A percentile compares a stretch with the other conserved stretches of the same genome.
Evolutionary conservation across 177 flowering plant genomes (phyloP).

Genomic region (Vitis hybrid): DNA sequence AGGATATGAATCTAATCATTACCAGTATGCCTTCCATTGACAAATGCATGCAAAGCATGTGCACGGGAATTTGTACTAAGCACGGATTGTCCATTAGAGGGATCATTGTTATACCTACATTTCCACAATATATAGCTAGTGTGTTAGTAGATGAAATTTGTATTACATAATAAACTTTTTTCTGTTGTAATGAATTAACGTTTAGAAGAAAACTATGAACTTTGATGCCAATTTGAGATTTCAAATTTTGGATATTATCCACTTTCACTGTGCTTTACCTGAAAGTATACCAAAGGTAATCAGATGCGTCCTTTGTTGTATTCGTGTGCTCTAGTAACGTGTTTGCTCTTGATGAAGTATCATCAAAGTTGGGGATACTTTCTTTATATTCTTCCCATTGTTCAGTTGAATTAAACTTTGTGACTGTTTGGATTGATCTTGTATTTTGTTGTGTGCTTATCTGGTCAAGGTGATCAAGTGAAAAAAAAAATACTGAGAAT

Average conservation of each 20-base stretch:
- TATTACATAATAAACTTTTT: no score
- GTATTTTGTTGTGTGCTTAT: constrained; percentile 38
- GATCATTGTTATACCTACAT: constrained; percentile 40
- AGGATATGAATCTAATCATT: not conserved
- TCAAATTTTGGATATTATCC: not conserved
- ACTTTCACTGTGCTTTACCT: constrained; percentile 40
- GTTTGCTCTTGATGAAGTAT: constrained; percentile 36
- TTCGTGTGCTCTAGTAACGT: constrained; percentile 51
- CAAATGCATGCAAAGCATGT: constrained; percentile 65
- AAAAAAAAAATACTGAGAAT: not conserved
- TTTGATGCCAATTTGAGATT: not conserved
- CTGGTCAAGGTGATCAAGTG: constrained; percentile 28
- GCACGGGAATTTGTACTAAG: constrained; percentile 48
- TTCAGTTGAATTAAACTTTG: constrained; percentile 28
- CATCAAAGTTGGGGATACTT: constrained; percentile 28
- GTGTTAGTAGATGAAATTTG: no score
- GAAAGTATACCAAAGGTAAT: constrained; percentile 80
- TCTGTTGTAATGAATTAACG: no score
- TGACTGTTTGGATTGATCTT: constrained; percentile 35
- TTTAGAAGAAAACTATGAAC: not conserved
- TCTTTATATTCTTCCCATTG: constrained; percentile 49
- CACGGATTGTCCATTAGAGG: constrained; percentile 25
- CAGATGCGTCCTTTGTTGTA: constrained; percentile 54
- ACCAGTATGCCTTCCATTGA: constrained; percentile 60
- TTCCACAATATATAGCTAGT: not conserved